A percentile compares a stretch with the other conserved stretches of the same genome.
Conservation (phyloP, 2,329 filamentous ascomycete genomes). For the Claviceps sp. region DNA sequence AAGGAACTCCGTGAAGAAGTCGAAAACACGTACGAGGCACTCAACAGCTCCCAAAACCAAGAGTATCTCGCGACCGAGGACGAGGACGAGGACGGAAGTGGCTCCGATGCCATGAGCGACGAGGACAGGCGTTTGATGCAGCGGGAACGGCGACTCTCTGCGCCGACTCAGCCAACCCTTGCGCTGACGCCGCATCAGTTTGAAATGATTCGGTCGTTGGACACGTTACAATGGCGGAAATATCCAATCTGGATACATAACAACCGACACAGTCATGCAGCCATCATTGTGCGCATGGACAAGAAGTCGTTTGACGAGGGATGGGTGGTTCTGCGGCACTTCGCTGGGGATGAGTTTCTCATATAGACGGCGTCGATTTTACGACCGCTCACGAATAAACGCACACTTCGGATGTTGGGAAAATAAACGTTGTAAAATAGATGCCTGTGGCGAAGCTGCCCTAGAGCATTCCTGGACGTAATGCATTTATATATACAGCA, state of each 20-base stretch:
- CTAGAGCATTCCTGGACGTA: too few species aligned
- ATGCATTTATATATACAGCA: too few species aligned
- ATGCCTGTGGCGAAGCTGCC: too few species aligned
- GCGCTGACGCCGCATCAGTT: constrained; percentile 73
- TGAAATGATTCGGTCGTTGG: constrained; percentile 65
- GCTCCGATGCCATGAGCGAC: constrained; percentile 22
- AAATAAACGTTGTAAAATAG: too few species aligned
- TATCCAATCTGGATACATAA: constrained; percentile 65
- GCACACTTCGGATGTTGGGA: too few species aligned
- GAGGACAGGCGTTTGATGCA: constrained; percentile 29
- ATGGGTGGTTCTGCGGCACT: constrained; percentile 64
- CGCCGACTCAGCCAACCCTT: constrained; percentile 50
- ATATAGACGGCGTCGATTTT: constrained; percentile 9
- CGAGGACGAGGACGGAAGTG: constrained; percentile 34
- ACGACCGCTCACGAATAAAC: too few species aligned
- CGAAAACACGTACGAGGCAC: constrained; percentile 63
- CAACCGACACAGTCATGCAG: constrained; percentile 70
- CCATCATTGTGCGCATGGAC: constrained; percentile 69
- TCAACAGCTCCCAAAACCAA: constrained; percentile 54
- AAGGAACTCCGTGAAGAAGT: constrained; percentile 63
- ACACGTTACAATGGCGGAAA: constrained; percentile 51
- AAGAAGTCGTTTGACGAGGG: constrained; percentile 62
- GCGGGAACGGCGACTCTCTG: constrained; percentile 27
- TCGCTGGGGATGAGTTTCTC: constrained; percentile 60
- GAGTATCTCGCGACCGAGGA: constrained; percentile 54